Evolutionary conservation across 2,329 filamentous ascomycete genomes (phyloP).

Genomic region (Neonectria coccinea): DNA sequence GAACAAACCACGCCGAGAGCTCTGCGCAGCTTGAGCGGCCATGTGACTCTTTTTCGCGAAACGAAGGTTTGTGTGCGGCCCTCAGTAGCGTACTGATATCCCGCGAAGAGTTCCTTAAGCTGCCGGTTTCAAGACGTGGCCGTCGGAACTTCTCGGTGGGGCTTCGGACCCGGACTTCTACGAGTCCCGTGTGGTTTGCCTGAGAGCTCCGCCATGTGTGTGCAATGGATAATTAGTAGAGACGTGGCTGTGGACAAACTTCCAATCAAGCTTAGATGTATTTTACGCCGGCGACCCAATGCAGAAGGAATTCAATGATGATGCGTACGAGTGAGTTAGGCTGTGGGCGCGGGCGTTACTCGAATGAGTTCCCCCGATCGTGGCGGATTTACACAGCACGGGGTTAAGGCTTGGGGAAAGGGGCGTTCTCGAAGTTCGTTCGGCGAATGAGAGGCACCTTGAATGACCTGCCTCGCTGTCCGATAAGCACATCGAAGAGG

Average conservation of each 20-base stretch:
- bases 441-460: conserved; percentile 1
- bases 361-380: conserved; percentile 2
- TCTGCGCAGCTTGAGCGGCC: not conserved
- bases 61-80: conserved; percentile 1
- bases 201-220: not conserved
- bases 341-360: not conserved
- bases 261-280: not conserved
- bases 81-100: not conserved
- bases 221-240: no score
- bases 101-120: not conserved
- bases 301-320: not conserved
- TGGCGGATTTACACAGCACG: conserved; percentile 4
- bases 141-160: conserved; percentile 19
- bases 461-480: not conserved
- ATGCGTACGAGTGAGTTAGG: not conserved
- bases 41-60: not conserved
- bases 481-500: conserved; percentile 1
- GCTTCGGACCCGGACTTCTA: not conserved
- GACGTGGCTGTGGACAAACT: not conserved
- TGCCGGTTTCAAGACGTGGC: conserved; percentile 12
- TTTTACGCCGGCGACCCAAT: not conserved
- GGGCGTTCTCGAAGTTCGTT: not conserved
- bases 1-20: not conserved
- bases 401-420: not conserved
- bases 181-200: conserved; percentile 1